These are phyloP conservation scores for Dendryphion nanum DNA, from an alignment of 2,329 filamentous ascomycete genomes.

Conservation along the genomic window DNA sequence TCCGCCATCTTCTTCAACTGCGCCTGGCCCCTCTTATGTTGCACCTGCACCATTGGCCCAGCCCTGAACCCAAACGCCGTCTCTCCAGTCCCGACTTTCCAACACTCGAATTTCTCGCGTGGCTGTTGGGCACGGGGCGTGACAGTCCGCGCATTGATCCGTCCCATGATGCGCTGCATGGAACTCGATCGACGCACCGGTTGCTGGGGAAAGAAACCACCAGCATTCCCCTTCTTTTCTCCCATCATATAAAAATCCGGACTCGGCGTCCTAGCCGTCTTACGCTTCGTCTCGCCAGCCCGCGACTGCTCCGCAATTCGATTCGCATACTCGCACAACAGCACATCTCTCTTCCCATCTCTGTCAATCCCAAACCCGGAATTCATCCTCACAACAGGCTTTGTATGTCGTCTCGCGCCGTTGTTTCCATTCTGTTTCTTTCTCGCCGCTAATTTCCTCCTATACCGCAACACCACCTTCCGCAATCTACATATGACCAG, in stretches of 20 bases:
- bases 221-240: background rate
- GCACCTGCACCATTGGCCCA: background rate
- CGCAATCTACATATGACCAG: background rate
- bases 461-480: background rate
- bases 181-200: conserved; percentile 11
- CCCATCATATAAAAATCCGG: background rate
- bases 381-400: background rate
- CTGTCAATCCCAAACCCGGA: background rate
- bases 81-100: conserved; percentile 7
- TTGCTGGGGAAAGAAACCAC: conserved; percentile 4
- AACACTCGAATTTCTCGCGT: conserved; percentile 13
- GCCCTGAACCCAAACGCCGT: conserved; percentile 7
- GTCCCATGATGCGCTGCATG: conserved; percentile 6
- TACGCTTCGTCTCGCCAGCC: background rate
- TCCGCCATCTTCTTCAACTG: background rate
- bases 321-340: background rate
- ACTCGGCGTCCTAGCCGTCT: background rate
- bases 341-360: background rate
- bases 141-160: conserved; percentile 3
- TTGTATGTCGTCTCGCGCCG: background rate
- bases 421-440: background rate
- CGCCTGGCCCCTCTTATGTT: background rate
- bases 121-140: background rate
- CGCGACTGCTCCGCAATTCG: background rate
- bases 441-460: background rate